phyloP scores from a whole-genome alignment of 1,284 basidiomycete genomes.

The Cutaneotrichosporon dermatis region DNA sequence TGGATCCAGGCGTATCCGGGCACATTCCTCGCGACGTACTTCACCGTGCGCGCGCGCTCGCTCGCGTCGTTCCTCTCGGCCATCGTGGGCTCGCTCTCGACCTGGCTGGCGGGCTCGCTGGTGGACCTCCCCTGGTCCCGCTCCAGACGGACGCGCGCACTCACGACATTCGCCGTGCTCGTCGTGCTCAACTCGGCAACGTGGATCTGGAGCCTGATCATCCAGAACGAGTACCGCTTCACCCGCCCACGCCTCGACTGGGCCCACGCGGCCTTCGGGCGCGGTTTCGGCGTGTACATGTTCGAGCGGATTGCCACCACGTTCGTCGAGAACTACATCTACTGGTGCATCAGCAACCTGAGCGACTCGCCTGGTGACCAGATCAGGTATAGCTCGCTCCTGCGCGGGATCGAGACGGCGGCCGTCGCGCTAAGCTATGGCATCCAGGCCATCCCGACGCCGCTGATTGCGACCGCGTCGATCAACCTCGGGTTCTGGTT shows the following conservation, averaged over 20 bases:
- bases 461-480: constrained; percentile 8
- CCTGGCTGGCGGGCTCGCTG: constrained; percentile 10
- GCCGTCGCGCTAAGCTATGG: constrained; percentile 9
- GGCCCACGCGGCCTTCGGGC: constrained; percentile 8
- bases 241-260: constrained; percentile 12
- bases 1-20: constrained; percentile 22
- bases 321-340: constrained; percentile 12
- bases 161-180: constrained; percentile 4
- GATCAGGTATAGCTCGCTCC: constrained; percentile 14
- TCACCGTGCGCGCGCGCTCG: constrained; percentile 32
- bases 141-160: constrained; percentile 4
- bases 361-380: constrained; percentile 14
- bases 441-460: constrained; percentile 13
- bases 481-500: constrained; percentile 11
- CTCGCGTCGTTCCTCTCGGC: constrained; percentile 22
- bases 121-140: constrained; percentile 10
- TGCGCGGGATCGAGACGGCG: constrained; percentile 15
- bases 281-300: constrained; percentile 17
- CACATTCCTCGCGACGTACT: constrained; percentile 34
- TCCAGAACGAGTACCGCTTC: constrained; percentile 13
- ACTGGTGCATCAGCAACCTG: constrained; percentile 13
- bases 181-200: constrained; percentile 4
- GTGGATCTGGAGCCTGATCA: constrained; percentile 12
- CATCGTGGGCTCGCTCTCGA: constrained; percentile 2
- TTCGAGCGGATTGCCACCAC: constrained; percentile 9